Percentiles rank a stretch among this genome's conserved stretches.
These are phyloP conservation scores for Exophiala dermatitidis DNA, from an alignment of 2,329 filamentous ascomycete genomes.

Conservation along the genomic window DNA sequence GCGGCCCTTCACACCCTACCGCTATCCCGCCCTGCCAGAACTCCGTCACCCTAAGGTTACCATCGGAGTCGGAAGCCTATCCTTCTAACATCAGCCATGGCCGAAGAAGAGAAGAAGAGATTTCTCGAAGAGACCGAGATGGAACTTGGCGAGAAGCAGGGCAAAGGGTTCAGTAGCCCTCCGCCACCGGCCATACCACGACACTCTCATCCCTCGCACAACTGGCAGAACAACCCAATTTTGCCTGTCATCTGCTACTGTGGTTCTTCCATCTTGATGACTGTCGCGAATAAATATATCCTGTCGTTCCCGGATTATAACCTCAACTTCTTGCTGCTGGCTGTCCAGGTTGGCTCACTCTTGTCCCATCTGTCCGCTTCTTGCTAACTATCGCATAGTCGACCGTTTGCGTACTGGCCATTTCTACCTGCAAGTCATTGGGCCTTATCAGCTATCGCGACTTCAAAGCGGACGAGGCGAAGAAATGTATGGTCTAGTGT, in stretches of 20 bases:
- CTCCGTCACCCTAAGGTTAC: too few species aligned
- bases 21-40: too few species aligned
- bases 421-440: constrained; percentile 70
- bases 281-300: constrained; percentile 98
- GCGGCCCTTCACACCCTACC: too few species aligned
- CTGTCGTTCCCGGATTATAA: constrained; percentile 88
- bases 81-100: constrained; percentile 49
- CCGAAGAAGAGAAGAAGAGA: constrained; percentile 79
- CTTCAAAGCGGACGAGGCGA: constrained; percentile 84
- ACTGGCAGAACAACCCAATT: constrained; percentile 66
- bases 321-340: constrained; percentile 90
- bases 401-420: constrained; percentile 78
- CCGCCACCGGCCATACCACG: constrained; percentile 34
- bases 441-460: constrained; percentile 75
- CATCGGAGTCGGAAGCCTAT: neutral
- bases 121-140: constrained; percentile 55
- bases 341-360: constrained; percentile 66
- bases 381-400: constrained; percentile 51
- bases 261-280: constrained; percentile 96
- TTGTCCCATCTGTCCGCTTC: neutral
- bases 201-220: constrained; percentile 35
- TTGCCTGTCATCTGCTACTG: constrained; percentile 86
- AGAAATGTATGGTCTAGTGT: constrained; percentile 63
- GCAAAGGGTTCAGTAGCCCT: constrained; percentile 40
- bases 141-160: constrained; percentile 58